These are phyloP conservation scores for Gastrodia elata DNA, from an alignment of 106 monocot species.

Conservation along the genomic window DNA sequence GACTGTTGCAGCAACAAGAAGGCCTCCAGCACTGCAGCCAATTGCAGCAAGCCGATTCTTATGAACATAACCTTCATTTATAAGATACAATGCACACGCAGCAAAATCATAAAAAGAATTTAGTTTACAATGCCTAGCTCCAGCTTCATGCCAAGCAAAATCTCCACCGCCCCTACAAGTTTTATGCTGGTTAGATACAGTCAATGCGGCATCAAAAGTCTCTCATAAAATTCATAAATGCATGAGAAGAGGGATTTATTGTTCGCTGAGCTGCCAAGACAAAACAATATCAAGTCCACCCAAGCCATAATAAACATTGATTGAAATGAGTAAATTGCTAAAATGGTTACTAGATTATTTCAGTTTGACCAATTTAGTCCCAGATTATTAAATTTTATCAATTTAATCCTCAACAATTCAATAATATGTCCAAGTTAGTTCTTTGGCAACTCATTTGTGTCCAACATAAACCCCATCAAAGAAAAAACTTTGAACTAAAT, in stretches of 20 bases:
- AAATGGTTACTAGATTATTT: too few species aligned
- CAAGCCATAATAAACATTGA: background rate
- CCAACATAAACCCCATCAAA: too few species aligned
- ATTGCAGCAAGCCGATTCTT: conserved; percentile 62
- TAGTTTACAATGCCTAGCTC: conserved; percentile 48
- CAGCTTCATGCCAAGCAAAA: conserved; percentile 64
- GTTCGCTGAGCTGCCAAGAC: background rate
- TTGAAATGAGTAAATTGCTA: background rate
- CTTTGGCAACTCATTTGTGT: too few species aligned
- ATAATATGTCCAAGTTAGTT: too few species aligned
- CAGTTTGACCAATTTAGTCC: too few species aligned
- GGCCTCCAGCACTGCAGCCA: conserved; percentile 91
- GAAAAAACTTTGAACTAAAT: too few species aligned
- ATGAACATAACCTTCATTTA: conserved; percentile 70
- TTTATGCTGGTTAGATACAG: background rate
- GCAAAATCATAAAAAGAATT: conserved; percentile 88
- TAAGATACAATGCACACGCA: conserved; percentile 71
- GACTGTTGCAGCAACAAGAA: conserved; percentile 69
- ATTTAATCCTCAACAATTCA: too few species aligned
- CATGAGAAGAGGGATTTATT: background rate
- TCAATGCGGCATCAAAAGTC: background rate
- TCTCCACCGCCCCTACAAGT: conserved; percentile 55
- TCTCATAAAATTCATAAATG: background rate
- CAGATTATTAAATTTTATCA: too few species aligned
- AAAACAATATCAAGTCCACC: background rate